Conservation (phyloP, 2,329 filamentous ascomycete genomes). For the Dactylellina leptospora region DNA sequence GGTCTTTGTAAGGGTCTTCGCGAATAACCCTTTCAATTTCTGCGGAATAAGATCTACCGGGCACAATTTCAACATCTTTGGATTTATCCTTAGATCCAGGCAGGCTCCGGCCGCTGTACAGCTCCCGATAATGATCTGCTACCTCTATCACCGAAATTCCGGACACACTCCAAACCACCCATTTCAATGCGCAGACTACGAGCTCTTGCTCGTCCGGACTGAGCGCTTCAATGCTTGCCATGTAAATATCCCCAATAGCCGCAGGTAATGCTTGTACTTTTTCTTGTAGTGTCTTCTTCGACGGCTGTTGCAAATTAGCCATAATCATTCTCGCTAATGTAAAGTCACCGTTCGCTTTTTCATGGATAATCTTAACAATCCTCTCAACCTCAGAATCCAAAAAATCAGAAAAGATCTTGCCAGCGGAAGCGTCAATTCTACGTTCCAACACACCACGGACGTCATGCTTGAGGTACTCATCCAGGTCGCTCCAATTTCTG, state of each 20-base stretch:
- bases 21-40: neutral
- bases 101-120: neutral
- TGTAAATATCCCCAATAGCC: slow-evolving; percentile 40
- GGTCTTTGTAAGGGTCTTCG: slow-evolving; percentile 16
- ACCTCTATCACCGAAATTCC: slow-evolving; percentile 19
- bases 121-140: slow-evolving; percentile 29
- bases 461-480: slow-evolving; percentile 16
- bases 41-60: neutral
- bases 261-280: slow-evolving; percentile 22
- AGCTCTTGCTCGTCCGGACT: slow-evolving; percentile 31
- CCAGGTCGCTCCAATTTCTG: slow-evolving; percentile 31
- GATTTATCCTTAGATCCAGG: neutral
- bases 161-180: slow-evolving; percentile 39
- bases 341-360: slow-evolving; percentile 43
- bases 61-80: neutral
- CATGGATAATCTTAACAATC: slow-evolving; percentile 28
- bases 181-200: slow-evolving; percentile 22
- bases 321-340: slow-evolving; percentile 38
- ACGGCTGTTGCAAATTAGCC: slow-evolving; percentile 31
- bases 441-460: slow-evolving; percentile 3
- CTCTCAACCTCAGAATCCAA: slow-evolving; percentile 18
- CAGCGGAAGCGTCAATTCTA: slow-evolving; percentile 6
- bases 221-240: slow-evolving; percentile 23
- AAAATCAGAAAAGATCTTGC: neutral
- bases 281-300: slow-evolving; percentile 25